Conservation (phyloP, 176 grass and related monocot species). For the Tuctoria greenei region DNA sequence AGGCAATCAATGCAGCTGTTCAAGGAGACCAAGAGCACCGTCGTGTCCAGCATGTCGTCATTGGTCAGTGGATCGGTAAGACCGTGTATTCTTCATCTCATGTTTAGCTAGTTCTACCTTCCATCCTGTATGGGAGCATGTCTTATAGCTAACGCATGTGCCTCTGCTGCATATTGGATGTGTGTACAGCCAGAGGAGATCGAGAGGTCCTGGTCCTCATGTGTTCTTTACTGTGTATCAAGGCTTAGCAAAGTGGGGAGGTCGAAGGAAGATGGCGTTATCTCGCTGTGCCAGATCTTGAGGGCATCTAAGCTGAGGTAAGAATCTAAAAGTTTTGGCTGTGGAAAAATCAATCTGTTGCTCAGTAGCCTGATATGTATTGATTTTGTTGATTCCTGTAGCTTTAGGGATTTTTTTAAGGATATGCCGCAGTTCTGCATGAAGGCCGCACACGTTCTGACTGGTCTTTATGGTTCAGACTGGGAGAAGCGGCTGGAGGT, state of each 20-base stretch:
- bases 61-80: constrained; percentile 71
- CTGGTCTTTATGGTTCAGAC: constrained; percentile 78
- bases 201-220: constrained; percentile 80
- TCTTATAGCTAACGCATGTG: constrained; percentile 12
- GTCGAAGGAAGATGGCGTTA: constrained; percentile 52
- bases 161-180: constrained; percentile 20
- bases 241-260: constrained; percentile 55
- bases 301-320: constrained; percentile 84
- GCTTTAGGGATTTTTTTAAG: constrained; percentile 88
- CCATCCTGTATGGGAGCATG: background rate
- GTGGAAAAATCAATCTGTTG: background rate
- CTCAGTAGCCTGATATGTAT: constrained; percentile 10
- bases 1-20: constrained; percentile 73
- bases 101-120: background rate
- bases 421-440: constrained; percentile 96
- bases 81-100: background rate
- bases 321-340: constrained; percentile 12
- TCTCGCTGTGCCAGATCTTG: constrained; percentile 75
- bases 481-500: constrained; percentile 98
- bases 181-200: constrained; percentile 70
- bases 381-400: constrained; percentile 42
- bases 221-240: constrained; percentile 82
- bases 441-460: constrained; percentile 66
- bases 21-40: constrained; percentile 61
- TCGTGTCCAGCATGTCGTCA: constrained; percentile 71